A percentile compares a stretch with the other conserved stretches of the same genome.
These are phyloP conservation scores for Lichtheimia ornata DNA, from an alignment of 371 early-diverging fungal genomes.

Conservation along the genomic window DNA sequence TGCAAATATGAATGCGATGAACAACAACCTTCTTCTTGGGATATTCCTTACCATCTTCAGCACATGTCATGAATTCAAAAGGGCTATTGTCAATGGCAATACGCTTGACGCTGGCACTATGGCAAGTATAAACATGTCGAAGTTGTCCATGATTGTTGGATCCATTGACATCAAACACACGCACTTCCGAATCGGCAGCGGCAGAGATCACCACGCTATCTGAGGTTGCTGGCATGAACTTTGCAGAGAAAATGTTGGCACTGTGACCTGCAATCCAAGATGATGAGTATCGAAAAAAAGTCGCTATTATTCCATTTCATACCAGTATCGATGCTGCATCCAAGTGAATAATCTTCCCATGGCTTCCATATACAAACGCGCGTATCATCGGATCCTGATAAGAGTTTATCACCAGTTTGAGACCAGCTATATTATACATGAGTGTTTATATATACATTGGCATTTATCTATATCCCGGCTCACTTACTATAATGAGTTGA, in stretches of 20 bases:
- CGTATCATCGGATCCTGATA: constrained; percentile 72
- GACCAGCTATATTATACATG: constrained; percentile 54
- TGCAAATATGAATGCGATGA: background rate
- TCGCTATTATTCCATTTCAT: constrained; percentile 4
- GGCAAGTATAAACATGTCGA: constrained; percentile 51
- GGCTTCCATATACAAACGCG: constrained; percentile 57
- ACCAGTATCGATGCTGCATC: constrained; percentile 24
- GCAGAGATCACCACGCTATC: constrained; percentile 67
- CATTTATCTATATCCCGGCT: constrained; percentile 6
- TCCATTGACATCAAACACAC: constrained; percentile 60
- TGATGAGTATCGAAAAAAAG: background rate
- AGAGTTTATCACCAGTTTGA: constrained; percentile 50
- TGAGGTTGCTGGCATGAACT: constrained; percentile 67
- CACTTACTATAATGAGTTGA: constrained; percentile 70
- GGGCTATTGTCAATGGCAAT: constrained; percentile 52
- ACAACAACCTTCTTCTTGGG: background rate
- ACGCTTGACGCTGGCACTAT: constrained; percentile 57
- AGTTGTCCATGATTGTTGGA: constrained; percentile 6
- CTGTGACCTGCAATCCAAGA: constrained; percentile 47
- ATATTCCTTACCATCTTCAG: constrained; percentile 58
- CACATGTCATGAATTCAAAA: constrained; percentile 60
- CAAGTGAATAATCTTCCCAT: constrained; percentile 28
- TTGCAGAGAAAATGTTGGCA: constrained; percentile 79
- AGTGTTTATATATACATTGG: background rate
- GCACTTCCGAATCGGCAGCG: constrained; percentile 68